Evolutionary conservation across 2,329 filamentous ascomycete species (phyloP), one percentile per base, ranked within the genome.

Genomic region (Pochonia chlamydosporia): DNA sequence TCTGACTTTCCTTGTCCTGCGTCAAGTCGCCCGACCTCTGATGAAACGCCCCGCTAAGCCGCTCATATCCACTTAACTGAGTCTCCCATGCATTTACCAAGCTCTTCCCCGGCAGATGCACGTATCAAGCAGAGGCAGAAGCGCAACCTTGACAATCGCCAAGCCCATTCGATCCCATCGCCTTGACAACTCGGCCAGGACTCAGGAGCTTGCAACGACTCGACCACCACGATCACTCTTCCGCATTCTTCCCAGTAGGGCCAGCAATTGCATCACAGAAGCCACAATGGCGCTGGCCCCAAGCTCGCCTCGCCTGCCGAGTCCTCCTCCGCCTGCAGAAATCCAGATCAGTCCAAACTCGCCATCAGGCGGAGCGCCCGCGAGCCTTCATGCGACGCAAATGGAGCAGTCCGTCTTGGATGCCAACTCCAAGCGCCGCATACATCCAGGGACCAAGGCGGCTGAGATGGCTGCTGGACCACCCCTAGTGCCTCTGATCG

Each of bases 391-490:
- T 73, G 77, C 66, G 55, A 79, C 75, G 63, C 79, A 78, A 67
- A 82, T 82, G 61, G 82, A 83, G 64, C 76, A 77, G 65, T 77
- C 66, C 59, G 75, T 75, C 54, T 75, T 84, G 56, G 86, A 93
- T 55, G 81, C 84, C 58, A 88, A 86, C 58, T 82, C 90, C 20
- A 85, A 81, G 59, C 78, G 93, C 55, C 82, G 93, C 59, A 95
- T 99, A 70, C 87, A 92, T 45, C 90, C 91, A 5, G 93, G 93
- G 47, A 96, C 91, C 39, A 93, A 86, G 65, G 82, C 90, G n/a
- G 82, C 81, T 47, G 89, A 97, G 58, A 97, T 99, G 88, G 86
- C 88, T 43, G 84, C 88, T 52, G 93, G 93, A 0, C 93, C 92
- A 55, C 92, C 93, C 14, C 74, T 97, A 52, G 79, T 96, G 47